Conservation (phyloP, 2,329 filamentous ascomycete genomes). For the Trichoderma cornu-damae region DNA sequence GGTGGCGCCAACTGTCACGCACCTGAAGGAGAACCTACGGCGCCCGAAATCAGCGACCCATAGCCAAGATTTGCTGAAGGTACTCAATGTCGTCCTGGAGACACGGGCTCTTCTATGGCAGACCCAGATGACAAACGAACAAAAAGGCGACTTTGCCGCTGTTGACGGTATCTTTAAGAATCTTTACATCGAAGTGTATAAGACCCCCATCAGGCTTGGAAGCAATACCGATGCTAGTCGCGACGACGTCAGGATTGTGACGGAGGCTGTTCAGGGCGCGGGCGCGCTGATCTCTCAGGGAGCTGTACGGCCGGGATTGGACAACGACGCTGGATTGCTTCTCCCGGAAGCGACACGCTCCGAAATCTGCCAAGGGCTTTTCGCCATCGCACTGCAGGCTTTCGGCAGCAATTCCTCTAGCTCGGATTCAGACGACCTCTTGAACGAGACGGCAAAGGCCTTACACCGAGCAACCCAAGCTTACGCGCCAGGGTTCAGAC, state of each 20-base stretch:
- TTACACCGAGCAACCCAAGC: constrained; percentile 37
- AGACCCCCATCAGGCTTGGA: constrained; percentile 33
- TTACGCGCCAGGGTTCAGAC: constrained; percentile 34
- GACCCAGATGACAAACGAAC: constrained; percentile 32
- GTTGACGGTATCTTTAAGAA: constrained; percentile 37
- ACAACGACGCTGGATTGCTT: constrained; percentile 26
- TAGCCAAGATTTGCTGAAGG: constrained; percentile 46
- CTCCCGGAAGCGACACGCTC: constrained; percentile 33
- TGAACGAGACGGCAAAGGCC: constrained; percentile 40
- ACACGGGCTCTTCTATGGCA: constrained; percentile 39
- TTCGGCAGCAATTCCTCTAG: constrained; percentile 23
- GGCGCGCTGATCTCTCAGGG: constrained; percentile 43
- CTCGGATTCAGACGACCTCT: constrained; percentile 32
- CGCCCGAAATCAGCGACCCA: constrained; percentile 48
- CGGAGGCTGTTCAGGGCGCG: constrained; percentile 43
- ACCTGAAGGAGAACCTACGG: constrained; percentile 47
- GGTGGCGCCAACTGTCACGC: constrained; percentile 43
- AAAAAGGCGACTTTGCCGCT: constrained; percentile 35
- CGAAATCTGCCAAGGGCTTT: constrained; percentile 37
- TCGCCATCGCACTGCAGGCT: constrained; percentile 28
- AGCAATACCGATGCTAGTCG: constrained; percentile 28
- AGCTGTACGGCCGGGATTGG: neutral
- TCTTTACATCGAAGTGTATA: constrained; percentile 42
- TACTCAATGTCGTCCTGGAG: constrained; percentile 49
- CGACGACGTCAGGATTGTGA: constrained; percentile 39